Evolutionary conservation across 2,329 filamentous ascomycete species (phyloP), one percentile per base, ranked within the genome.

Genomic region (Calonectria hongkongensis): DNA sequence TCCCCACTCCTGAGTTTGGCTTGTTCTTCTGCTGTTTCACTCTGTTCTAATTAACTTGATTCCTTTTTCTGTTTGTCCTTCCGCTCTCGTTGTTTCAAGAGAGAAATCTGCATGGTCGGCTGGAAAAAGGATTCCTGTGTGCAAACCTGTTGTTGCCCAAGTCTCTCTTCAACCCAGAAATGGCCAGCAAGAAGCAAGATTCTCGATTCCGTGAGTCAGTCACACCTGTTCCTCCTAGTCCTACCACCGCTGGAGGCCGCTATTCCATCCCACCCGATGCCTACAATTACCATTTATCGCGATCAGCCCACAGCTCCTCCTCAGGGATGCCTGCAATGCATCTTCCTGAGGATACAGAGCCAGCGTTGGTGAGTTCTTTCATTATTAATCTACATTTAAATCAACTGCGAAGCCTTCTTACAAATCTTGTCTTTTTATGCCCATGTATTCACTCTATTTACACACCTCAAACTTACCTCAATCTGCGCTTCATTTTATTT

Each of bases 181-280:
- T 77, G 75, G 45, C 48, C 63, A 71, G 76, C 9, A 76, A 78
- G 62, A 78, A 79, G 70, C 50, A 67, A 41, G 51, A 28, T 54
- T 78, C 76, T 73, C 76, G 75, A 39, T 78, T 77, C 71, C 25
- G 71, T 36, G 76, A 79, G 76, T 70, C 76, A 54, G 68, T 60
- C n/a, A 71, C 74, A 36, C 66, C 74, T n/a, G 62, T 41, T 28
- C 72, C 76, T 16, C 56, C 76, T 3, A 79, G 76, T 54, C 76
- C 76, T 51, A 65, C 72, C 4, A 62, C 74, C 30, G 75, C 76
- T 7, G 76, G 73, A 63, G 73, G 70, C 12, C 15, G 33, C 15
- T n/a, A 60, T 18, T 33, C 72, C 74, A 43, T 50, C 67, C 36
- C 70, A 8, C 1, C 27, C 62, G 12, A 27, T 10, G 60, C 62